Evolutionary conservation across 83 land plant species (phyloP).

Genomic region (Picea abies): DNA sequence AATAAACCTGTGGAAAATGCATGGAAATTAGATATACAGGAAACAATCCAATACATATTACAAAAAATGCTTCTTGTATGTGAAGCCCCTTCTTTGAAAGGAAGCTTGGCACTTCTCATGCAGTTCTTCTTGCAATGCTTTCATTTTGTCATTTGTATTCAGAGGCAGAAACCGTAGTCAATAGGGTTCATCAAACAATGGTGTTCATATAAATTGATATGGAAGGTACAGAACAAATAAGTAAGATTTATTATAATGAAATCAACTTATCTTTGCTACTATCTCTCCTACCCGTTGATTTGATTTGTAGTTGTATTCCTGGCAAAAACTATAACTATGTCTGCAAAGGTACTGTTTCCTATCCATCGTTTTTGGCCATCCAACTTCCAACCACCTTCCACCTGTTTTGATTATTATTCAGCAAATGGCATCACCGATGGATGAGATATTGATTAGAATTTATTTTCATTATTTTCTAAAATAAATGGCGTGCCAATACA

Average conservation of each 20-base stretch:
- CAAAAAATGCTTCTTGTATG: neutral
- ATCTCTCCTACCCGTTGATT: constrained; percentile 76
- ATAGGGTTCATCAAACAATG: neutral
- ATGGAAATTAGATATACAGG: too few species aligned
- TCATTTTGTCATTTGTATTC: too few species aligned
- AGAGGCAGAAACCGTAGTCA: too few species aligned
- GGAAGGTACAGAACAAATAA: neutral
- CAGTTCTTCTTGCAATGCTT: too few species aligned
- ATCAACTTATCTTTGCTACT: neutral
- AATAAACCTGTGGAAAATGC: constrained; percentile 59
- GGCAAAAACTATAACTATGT: constrained; percentile 84
- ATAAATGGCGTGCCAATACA: neutral
- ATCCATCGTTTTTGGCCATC: constrained; percentile 97
- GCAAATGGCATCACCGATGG: too few species aligned
- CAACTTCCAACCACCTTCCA: constrained; percentile 84
- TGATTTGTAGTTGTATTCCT: constrained; percentile 82
- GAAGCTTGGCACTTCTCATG: neutral
- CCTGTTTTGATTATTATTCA: constrained; percentile 37
- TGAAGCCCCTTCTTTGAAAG: neutral
- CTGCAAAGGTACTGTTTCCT: constrained; percentile 96
- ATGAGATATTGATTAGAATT: neutral
- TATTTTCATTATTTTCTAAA: neutral
- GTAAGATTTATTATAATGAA: neutral
- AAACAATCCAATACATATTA: neutral
- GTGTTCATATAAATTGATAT: too few species aligned